Conservation (phyloP, 257 asterid genomes). For the Capsicum chinense region DNA sequence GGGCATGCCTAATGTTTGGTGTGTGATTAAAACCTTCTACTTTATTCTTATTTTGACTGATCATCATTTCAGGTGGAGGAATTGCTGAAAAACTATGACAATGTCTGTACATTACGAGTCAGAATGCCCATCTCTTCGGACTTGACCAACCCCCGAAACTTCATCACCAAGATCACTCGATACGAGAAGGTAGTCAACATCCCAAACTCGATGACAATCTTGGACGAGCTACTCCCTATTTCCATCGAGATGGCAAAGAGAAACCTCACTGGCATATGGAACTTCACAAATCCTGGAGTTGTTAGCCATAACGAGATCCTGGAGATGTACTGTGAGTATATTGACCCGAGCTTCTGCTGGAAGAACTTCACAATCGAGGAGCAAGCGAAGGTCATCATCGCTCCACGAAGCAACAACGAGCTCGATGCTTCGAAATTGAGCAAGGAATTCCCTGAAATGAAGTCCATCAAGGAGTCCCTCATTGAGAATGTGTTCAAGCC, state of each 20-base stretch:
- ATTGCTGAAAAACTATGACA: constrained; percentile 70
- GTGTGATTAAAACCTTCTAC: not conserved
- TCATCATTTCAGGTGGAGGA: constrained; percentile 69
- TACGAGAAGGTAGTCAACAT: constrained; percentile 77
- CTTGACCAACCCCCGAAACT: constrained; percentile 73
- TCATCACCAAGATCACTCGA: constrained; percentile 76
- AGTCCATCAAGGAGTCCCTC: constrained; percentile 76
- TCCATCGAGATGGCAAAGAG: constrained; percentile 89
- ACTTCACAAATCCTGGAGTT: constrained; percentile 88
- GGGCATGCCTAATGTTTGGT: not conserved
- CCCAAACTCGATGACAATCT: constrained; percentile 86
- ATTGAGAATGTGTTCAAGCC: constrained; percentile 69
- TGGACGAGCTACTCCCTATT: constrained; percentile 83
- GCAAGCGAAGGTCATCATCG: constrained; percentile 87
- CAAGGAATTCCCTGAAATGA: constrained; percentile 65
- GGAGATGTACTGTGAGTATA: constrained; percentile 70
- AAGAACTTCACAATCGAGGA: constrained; percentile 80
- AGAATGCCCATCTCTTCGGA: constrained; percentile 87
- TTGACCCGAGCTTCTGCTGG: constrained; percentile 68
- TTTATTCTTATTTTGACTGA: not conserved
- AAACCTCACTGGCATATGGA: constrained; percentile 76
- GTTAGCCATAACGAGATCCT: constrained; percentile 83
- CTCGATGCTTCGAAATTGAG: constrained; percentile 71
- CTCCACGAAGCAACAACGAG: constrained; percentile 81
- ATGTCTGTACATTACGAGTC: constrained; percentile 80